These are phyloP conservation scores for Nothophoma quercina DNA, from an alignment of 2,329 filamentous ascomycete species.

Conservation along the genomic window DNA sequence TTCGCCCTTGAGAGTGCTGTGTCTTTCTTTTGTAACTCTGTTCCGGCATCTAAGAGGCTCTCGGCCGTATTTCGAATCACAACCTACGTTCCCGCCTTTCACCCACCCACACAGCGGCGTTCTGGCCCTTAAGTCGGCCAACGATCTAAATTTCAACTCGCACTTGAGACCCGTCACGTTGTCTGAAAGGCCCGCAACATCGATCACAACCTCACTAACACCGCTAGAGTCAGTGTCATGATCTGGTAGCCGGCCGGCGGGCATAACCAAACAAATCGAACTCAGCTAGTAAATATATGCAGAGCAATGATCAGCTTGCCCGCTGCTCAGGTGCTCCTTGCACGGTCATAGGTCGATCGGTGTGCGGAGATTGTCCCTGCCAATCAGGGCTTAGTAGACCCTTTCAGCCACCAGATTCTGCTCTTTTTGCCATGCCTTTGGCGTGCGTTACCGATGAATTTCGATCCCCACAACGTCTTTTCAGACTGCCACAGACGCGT, in stretches of 20 bases:
- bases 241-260: not conserved
- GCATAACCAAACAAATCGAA: constrained; percentile 4
- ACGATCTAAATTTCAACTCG: not conserved
- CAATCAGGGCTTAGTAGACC: constrained; percentile 1
- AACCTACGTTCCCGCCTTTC: not conserved
- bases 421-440: constrained; percentile 3
- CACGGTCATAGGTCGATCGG: constrained; percentile 5
- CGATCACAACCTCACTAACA: not conserved
- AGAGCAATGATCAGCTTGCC: not conserved
- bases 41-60: too few species aligned
- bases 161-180: not conserved
- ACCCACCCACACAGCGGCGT: not conserved
- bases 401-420: constrained; percentile 9
- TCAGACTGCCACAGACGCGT: constrained; percentile 8
- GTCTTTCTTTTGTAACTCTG: not conserved
- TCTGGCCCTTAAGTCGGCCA: not conserved
- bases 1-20: not conserved
- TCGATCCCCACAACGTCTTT: constrained; percentile 2
- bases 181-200: not conserved
- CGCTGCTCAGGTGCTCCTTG: not conserved
- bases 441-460: not conserved
- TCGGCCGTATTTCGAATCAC: not conserved
- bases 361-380: not conserved
- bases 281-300: not conserved
- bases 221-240: not conserved